A percentile compares a stretch with the other conserved stretches of the same genome.
Evolutionary conservation across 352 stramenopile species (phyloP).

Genomic region (Pilasporangium apinafurcum): DNA sequence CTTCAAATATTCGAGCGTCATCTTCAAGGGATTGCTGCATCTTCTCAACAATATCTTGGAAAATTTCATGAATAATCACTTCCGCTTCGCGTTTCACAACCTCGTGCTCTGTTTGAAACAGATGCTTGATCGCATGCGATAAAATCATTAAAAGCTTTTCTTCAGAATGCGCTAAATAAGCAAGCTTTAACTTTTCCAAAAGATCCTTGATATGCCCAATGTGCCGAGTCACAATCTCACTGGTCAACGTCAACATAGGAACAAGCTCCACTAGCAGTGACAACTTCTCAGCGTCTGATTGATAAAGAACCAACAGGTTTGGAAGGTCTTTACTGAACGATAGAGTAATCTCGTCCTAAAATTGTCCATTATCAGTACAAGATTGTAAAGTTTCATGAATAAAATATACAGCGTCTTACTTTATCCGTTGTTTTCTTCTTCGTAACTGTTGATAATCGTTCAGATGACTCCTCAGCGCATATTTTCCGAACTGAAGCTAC

Average conservation of each 20-base stretch:
- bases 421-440: constrained; percentile 44
- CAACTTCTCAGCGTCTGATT: constrained; percentile 78
- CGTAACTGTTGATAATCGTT: constrained; percentile 21
- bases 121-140: constrained; percentile 55
- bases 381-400: background rate
- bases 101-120: constrained; percentile 66
- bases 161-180: constrained; percentile 60
- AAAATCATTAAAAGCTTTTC: constrained; percentile 66
- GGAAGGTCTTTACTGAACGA: constrained; percentile 80
- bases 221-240: constrained; percentile 64
- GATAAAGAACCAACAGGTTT: constrained; percentile 62
- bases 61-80: constrained; percentile 63
- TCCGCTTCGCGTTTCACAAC: constrained; percentile 77
- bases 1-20: constrained; percentile 33
- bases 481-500: constrained; percentile 66
- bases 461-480: constrained; percentile 17
- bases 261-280: constrained; percentile 70
- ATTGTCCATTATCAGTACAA: background rate
- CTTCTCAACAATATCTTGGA: constrained; percentile 66
- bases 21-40: constrained; percentile 38
- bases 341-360: constrained; percentile 69
- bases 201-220: constrained; percentile 58
- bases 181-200: constrained; percentile 71
- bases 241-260: constrained; percentile 53
- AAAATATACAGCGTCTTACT: constrained; percentile 18